Evolutionary conservation across 164 flowering plant genomes (phyloP).

Genomic region (Buxus sempervirens): DNA sequence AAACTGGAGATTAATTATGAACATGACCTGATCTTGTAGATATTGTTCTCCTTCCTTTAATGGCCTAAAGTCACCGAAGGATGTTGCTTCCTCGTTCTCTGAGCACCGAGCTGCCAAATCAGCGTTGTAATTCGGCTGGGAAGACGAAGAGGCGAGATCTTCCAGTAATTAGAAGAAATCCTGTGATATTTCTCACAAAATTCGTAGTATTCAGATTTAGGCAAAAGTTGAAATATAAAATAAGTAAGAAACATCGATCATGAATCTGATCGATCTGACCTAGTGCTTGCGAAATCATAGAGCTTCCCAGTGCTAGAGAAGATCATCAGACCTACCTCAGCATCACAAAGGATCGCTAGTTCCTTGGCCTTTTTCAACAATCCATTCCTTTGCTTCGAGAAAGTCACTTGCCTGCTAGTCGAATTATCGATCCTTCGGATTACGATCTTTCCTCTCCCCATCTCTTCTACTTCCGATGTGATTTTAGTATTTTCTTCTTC

Average conservation of each 20-base stretch:
- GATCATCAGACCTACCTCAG: neutral
- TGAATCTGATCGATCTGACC: neutral
- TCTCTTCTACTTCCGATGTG: neutral
- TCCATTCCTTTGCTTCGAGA: neutral
- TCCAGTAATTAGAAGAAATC: neutral
- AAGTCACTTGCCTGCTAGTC: neutral
- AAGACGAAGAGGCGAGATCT: neutral
- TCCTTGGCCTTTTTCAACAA: neutral
- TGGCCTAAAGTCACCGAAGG: neutral
- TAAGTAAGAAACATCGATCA: too few relatives aligned
- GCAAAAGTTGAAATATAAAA: too few relatives aligned
- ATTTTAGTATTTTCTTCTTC: too few relatives aligned
- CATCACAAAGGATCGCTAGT: neutral
- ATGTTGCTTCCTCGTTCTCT: neutral
- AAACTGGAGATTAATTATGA: too few relatives aligned
- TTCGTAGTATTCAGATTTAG: too few relatives aligned
- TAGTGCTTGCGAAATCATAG: neutral
- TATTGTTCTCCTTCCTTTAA: neutral
- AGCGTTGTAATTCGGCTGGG: neutral
- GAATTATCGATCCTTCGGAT: neutral
- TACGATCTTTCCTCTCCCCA: neutral
- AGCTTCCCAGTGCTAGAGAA: neutral
- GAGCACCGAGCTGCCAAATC: neutral
- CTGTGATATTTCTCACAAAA: neutral
- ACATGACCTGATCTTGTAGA: neutral